Base-by-base conservation (phyloP, 768 basidiomycete genomes). In the Termitomyces sp. region DNA sequence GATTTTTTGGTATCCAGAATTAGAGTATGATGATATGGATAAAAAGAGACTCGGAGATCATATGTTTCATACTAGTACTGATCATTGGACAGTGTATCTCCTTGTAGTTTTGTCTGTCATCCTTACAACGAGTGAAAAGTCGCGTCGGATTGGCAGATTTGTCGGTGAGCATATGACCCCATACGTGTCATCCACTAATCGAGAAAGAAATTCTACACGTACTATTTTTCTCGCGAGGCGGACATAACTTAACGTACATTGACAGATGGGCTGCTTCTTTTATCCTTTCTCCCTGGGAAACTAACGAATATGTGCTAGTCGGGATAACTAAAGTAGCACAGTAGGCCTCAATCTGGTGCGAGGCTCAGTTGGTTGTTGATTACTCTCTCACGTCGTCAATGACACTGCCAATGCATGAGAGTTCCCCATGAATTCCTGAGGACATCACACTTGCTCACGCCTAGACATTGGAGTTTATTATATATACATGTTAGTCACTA, bases 1-100 rank as follows among this genome's bases (percentile, higher is more conserved):
- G 80, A 85, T 46, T 97, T 88, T 71, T 76, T 96, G 31, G 73
- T 74, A 47, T 72, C 79, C 50, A 89, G 83, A 60, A 80, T 89
- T 24, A 57, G 55, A 41, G 75, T 73, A 29, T 81, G 71, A 29
- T 81, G 71, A 69, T 9, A n/a, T 8, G 57, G 46, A 20, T n/a
- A 22, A n/a, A 16, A 32, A 20, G 34, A n/a, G n/a, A n/a, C n/a
- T n/a, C n/a, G 39, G 27, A 29, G 34, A 27, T 22, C 20, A 53
- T 39, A 44, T 43, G 24, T 26, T 43, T 18, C 34, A 43, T 14
- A 9, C n/a, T n/a, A 43, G 29, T 29, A 29, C 3, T 5, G 12
- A 36, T 14, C 22, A 47, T 50, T 37, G 39, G 3, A n/a, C 16
- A 31, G 10, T 47, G 22, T 26, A 51, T 51, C 16, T n/a, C 18